phyloP scores from a whole-genome alignment of 768 basidiomycete genomes.

The Kwoniella botswanensis region DNA sequence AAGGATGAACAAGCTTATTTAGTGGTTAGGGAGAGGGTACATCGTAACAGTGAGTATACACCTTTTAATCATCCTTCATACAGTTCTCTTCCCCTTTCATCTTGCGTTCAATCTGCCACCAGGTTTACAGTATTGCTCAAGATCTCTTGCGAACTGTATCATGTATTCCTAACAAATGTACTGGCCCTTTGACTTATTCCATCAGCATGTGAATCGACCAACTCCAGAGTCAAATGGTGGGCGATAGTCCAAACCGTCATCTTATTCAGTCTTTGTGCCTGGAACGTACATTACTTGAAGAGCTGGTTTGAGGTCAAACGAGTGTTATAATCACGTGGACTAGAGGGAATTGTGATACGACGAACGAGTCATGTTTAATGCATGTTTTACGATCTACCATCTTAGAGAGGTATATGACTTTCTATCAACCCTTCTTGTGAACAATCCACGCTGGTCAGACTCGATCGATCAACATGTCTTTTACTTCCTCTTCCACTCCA shows the following conservation, averaged over 20 bases:
- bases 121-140: no score
- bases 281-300: constrained; percentile 98
- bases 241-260: constrained; percentile 87
- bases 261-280: constrained; percentile 85
- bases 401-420: no score
- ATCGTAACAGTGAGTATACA: constrained; percentile 89
- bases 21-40: constrained; percentile 86
- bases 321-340: constrained; percentile 65
- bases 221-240: constrained; percentile 98
- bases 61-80: background rate
- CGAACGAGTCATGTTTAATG: background rate
- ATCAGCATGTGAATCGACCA: constrained; percentile 63
- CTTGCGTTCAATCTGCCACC: background rate
- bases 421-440: no score
- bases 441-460: no score
- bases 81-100: background rate
- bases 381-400: background rate
- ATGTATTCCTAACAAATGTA: background rate
- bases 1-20: constrained; percentile 99
- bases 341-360: no score
- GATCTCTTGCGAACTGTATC: no score
- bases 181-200: background rate
- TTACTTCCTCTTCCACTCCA: no score
- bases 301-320: constrained; percentile 92
- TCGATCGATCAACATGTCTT: no score